Conservation (phyloP, 2,329 filamentous ascomycete genomes). For the Eutypa lata region DNA sequence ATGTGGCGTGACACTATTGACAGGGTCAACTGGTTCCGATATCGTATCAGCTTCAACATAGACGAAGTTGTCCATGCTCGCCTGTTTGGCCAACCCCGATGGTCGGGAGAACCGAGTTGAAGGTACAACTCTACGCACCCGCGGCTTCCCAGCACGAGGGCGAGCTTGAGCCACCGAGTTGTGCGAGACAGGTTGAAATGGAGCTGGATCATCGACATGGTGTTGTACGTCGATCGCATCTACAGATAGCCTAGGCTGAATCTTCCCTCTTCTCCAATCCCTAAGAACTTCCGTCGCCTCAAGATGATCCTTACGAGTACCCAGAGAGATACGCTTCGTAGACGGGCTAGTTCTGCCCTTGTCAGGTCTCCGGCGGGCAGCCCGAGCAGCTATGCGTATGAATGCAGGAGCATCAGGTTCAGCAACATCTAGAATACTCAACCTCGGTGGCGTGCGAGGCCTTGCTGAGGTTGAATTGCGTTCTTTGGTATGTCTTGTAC, state of each 20-base stretch:
- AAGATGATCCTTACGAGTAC: slow-evolving; percentile 56
- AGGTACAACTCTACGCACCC: slow-evolving; percentile 4
- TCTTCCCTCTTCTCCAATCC: slow-evolving; percentile 54
- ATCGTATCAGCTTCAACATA: slow-evolving; percentile 11
- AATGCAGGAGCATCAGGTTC: slow-evolving; percentile 53
- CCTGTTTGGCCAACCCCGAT: slow-evolving; percentile 24
- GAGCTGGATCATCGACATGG: slow-evolving; percentile 5
- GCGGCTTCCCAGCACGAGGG: slow-evolving; percentile 7
- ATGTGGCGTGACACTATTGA: not conserved
- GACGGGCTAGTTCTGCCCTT: slow-evolving; percentile 54
- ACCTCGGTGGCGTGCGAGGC: slow-evolving; percentile 35
- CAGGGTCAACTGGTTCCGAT: slow-evolving; percentile 1
- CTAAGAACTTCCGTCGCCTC: slow-evolving; percentile 52
- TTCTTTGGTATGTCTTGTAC: slow-evolving; percentile 9
- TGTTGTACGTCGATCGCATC: slow-evolving; percentile 25
- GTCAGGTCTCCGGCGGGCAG: slow-evolving; percentile 43
- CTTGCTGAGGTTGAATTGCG: slow-evolving; percentile 4
- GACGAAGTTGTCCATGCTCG: slow-evolving; percentile 30
- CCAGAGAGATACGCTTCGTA: slow-evolving; percentile 57
- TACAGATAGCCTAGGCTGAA: slow-evolving; percentile 39
- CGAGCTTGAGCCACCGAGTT: slow-evolving; percentile 9
- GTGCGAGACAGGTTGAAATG: slow-evolving; percentile 22
- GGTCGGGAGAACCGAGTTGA: slow-evolving; percentile 24
- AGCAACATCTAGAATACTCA: slow-evolving; percentile 61
- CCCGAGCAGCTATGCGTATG: slow-evolving; percentile 59